Evolutionary conservation across 2,329 filamentous ascomycete genomes (phyloP), one percentile per base, ranked within the genome.

Genomic region (Bipolaris gigantea): DNA sequence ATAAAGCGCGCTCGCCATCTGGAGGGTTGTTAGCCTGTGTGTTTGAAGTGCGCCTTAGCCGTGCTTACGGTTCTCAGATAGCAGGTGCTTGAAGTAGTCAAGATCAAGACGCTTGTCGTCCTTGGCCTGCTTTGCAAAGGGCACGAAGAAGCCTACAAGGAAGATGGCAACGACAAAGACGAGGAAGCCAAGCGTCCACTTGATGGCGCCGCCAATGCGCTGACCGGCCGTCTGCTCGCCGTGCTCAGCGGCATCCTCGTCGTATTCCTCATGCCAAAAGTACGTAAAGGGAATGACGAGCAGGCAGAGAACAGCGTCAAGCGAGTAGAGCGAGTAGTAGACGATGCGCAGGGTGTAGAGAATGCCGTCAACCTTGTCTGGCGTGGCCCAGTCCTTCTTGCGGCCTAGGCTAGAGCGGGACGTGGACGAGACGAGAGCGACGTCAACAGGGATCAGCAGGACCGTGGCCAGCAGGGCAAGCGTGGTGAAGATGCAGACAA

Each of bases 261-360:
- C 93, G 62, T 96, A 96, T 75, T 97, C 94, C 74, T 99, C 94
- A 69, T 96, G 94, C 86, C 89, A 97, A 74, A 99, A 99, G 79
- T 99, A 99, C 43, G 92, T 89, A 71, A 99, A 99, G 0, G 94
- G 94, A 18, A 97, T 89, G 40, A 96, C 84, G 16, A 97, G 74
- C 41, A 99, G 80, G 70, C 94, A 99, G 10, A 99, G 84, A 5
- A 97, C 73, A 1, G 92, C 90, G 74, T 99, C 94, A 62, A 97
- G 79, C 65, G 90, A 94, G 78, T 97, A 99, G 0, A 99, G 82
- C 0, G 86, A 82, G 75, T 97, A 97, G 78, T 99, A 99, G 53
- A 96, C 89, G 54, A 95, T 83, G 73, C 90, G 90, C 60, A 99
- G 81, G 0, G 90, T 91, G 59, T 85, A 81, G 15, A 93, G 80